Evolutionary conservation across 1,284 basidiomycete species (phyloP).

Genomic region (Puccinia horiana): DNA sequence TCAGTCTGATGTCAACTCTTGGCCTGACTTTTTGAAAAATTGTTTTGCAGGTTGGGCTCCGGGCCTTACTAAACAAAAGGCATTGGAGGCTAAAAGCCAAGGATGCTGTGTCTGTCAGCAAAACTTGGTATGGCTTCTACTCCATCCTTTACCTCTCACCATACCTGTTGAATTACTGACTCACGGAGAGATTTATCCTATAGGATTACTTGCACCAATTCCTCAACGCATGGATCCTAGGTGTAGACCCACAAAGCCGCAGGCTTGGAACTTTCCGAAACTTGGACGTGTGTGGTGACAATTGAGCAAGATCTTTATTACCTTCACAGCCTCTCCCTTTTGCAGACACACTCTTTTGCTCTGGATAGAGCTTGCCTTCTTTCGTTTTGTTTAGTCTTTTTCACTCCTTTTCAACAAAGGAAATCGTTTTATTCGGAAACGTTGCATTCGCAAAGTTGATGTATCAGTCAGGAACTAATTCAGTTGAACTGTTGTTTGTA

Average conservation of each 20-base stretch:
- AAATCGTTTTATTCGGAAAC: neutral
- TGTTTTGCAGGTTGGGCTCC: constrained; percentile 62
- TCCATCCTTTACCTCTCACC: neutral
- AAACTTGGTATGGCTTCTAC: constrained; percentile 55
- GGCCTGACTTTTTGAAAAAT: neutral
- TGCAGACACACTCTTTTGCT: neutral
- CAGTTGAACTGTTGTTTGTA: constrained; percentile 10
- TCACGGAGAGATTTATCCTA: constrained; percentile 52
- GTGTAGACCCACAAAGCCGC: constrained; percentile 49
- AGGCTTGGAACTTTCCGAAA: constrained; percentile 50
- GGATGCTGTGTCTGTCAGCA: constrained; percentile 73
- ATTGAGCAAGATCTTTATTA: neutral
- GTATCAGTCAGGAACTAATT: constrained; percentile 16
- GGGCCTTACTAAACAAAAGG: constrained; percentile 66
- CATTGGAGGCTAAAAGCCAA: constrained; percentile 65
- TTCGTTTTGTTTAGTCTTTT: neutral
- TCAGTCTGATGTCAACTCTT: neutral
- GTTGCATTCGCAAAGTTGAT: neutral
- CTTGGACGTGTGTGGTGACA: constrained; percentile 33
- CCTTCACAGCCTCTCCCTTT: neutral
- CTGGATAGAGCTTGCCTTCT: neutral
- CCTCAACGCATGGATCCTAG: constrained; percentile 72
- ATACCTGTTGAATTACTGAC: neutral
- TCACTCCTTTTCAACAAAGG: neutral
- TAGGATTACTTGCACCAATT: constrained; percentile 70